Evolutionary conservation across 805 yeast species (phyloP).

Genomic region (Isabelozyma rhagii): DNA sequence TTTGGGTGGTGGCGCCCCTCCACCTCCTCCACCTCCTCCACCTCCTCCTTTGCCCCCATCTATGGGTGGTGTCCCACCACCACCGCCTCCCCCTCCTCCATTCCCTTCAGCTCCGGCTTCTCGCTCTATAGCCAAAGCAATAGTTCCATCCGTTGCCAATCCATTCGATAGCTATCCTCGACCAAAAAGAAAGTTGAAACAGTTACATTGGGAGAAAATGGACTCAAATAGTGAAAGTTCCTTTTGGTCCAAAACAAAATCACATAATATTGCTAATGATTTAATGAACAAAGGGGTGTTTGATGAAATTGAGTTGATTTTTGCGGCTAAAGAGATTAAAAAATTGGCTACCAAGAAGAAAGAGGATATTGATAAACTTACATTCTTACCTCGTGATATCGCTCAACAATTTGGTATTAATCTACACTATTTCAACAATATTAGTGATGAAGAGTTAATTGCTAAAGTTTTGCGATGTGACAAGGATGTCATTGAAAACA

Average conservation of each 20-base stretch:
- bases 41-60: conserved; percentile 19
- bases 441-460: conserved; percentile 54
- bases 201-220: conserved; percentile 79
- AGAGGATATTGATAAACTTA: conserved; percentile 43
- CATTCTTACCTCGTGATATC: conserved; percentile 65
- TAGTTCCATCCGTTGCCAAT: conserved; percentile 13
- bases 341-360: conserved; percentile 42
- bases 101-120: conserved; percentile 12
- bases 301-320: conserved; percentile 58
- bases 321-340: conserved; percentile 53
- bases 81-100: conserved; percentile 28
- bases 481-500: conserved; percentile 46
- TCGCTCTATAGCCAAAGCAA: conserved; percentile 4
- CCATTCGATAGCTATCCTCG: conserved; percentile 50
- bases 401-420: conserved; percentile 82
- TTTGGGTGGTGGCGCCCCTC: conserved; percentile 14
- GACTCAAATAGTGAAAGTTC: conserved; percentile 49
- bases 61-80: conserved; percentile 10
- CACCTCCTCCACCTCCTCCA: conserved; percentile 27
- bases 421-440: conserved; percentile 56
- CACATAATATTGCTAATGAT: conserved; percentile 43
- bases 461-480: conserved; percentile 60
- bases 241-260: conserved; percentile 55
- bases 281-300: conserved; percentile 60
- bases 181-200: conserved; percentile 63